These are phyloP conservation scores for Edaphochlamys debaryana DNA, from an alignment of 139 green algal species.

Conservation along the genomic window DNA sequence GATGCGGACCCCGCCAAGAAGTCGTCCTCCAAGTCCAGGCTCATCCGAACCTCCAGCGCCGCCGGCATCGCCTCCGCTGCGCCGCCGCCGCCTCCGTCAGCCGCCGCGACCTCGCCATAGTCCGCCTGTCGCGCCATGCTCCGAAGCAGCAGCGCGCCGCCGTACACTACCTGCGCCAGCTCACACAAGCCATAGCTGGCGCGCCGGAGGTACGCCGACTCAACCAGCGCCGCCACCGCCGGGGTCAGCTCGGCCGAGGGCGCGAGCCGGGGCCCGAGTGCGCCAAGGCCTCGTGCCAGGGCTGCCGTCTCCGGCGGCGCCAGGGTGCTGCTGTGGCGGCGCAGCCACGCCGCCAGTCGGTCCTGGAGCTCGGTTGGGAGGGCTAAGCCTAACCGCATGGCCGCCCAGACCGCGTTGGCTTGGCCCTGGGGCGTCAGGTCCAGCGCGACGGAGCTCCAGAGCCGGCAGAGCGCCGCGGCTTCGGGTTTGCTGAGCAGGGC, in stretches of 20 bases:
- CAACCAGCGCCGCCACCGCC: neutral
- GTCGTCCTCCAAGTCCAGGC: neutral
- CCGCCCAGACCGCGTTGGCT: constrained; percentile 40
- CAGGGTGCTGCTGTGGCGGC: neutral
- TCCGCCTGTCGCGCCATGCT: neutral
- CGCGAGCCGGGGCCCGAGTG: neutral
- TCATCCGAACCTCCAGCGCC: constrained; percentile 4
- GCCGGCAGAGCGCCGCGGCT: neutral
- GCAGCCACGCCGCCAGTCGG: neutral
- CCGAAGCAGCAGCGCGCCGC: constrained; percentile 19
- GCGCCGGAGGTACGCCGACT: neutral
- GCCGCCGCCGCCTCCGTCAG: neutral
- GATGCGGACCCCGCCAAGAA: neutral
- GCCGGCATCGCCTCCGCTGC: neutral
- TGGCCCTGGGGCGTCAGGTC: constrained; percentile 9
- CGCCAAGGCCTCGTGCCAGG: neutral
- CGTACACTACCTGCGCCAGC: constrained; percentile 25
- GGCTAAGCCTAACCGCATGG: constrained; percentile 5
- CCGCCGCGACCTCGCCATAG: neutral
- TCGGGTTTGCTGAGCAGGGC: too few species aligned
- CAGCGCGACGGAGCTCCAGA: neutral
- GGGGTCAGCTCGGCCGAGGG: neutral
- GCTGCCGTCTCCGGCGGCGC: constrained; percentile 6
- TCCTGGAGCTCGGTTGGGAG: neutral
- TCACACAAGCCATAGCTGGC: neutral